These are phyloP conservation scores for Vaccinium myrtillus DNA, from an alignment of 148 eudicot species.

Conservation along the genomic window DNA sequence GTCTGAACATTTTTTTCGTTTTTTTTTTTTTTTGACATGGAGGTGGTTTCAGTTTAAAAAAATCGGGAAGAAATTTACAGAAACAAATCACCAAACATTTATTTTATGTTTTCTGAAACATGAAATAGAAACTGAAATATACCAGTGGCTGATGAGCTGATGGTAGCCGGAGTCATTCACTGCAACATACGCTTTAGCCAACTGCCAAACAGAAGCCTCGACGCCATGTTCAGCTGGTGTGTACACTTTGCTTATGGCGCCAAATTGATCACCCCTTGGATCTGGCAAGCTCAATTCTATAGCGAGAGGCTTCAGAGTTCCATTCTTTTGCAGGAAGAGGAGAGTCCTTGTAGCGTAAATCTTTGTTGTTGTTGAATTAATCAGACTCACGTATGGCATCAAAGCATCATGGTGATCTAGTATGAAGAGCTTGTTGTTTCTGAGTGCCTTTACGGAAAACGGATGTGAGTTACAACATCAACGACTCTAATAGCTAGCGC, in stretches of 20 bases:
- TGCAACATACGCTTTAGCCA: conserved; percentile 74
- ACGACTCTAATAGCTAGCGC: too few species aligned
- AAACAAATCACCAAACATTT: too few species aligned
- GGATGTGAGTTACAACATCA: neutral
- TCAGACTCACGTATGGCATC: conserved; percentile 60
- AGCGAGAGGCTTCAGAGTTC: conserved; percentile 67
- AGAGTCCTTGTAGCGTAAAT: conserved; percentile 69
- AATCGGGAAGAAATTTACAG: neutral
- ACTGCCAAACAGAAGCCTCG: conserved; percentile 53
- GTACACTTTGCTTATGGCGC: conserved; percentile 58
- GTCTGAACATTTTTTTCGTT: too few species aligned
- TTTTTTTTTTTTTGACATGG: too few species aligned
- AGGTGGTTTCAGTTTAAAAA: too few species aligned
- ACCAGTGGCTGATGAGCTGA: conserved; percentile 81
- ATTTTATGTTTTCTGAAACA: too few species aligned
- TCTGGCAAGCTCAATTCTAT: conserved; percentile 75
- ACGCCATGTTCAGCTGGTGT: conserved; percentile 60
- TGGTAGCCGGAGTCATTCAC: conserved; percentile 69
- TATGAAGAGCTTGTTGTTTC: conserved; percentile 49
- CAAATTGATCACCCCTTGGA: conserved; percentile 51
- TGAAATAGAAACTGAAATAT: neutral
- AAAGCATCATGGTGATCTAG: conserved; percentile 68
- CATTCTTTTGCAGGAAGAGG: conserved; percentile 61
- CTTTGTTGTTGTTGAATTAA: conserved; percentile 59
- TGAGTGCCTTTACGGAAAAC: conserved; percentile 41